Conservation (phyloP, 169 alveolate genomes). For the Perkinsus chesapeaki region DNA sequence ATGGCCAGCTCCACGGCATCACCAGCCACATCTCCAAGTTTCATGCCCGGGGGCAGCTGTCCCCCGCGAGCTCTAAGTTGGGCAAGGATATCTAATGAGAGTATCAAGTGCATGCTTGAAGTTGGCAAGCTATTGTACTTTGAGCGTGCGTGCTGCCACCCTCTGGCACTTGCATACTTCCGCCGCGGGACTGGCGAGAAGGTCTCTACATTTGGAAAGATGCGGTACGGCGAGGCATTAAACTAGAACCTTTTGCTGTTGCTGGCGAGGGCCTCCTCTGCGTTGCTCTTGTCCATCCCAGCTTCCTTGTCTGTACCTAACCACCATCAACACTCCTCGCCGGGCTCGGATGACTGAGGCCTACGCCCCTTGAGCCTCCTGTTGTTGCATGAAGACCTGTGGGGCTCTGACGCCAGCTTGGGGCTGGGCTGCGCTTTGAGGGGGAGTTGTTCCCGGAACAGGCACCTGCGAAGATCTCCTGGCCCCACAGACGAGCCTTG, state of each 20-base stretch:
- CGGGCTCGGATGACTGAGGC: neutral
- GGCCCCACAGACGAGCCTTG: neutral
- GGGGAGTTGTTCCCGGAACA: neutral
- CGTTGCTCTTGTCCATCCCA: neutral
- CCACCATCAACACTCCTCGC: too few relatives aligned
- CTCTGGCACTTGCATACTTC: neutral
- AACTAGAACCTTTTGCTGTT: neutral
- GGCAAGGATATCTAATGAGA: neutral
- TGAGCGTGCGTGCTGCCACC: neutral
- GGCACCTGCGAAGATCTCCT: neutral
- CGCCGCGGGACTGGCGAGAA: neutral
- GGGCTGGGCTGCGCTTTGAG: neutral
- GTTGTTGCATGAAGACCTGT: neutral
- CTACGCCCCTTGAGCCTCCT: neutral
- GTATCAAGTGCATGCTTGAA: neutral
- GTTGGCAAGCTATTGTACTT: neutral
- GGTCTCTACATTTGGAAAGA: neutral
- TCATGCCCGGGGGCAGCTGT: neutral
- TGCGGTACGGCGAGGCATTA: neutral
- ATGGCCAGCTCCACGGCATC: neutral
- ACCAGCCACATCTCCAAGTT: neutral
- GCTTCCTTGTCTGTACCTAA: neutral
- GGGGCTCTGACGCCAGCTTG: neutral
- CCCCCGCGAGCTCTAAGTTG: neutral
- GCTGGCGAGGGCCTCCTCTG: neutral